phyloP scores from a whole-genome alignment of 73 alveolate genomes.

The Durusdinium trenchii region DNA sequence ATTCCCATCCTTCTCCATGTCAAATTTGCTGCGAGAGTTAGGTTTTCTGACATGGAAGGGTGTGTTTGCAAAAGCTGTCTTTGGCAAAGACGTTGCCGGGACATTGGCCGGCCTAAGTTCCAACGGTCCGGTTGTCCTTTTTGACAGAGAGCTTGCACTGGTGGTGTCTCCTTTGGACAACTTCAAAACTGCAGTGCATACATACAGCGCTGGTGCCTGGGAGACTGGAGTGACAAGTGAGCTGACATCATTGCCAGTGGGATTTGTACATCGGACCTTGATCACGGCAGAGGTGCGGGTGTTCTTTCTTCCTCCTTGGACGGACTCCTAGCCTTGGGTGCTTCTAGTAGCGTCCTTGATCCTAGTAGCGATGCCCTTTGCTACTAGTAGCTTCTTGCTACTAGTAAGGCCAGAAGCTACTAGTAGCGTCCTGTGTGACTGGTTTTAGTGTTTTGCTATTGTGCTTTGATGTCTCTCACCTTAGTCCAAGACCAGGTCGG shows the following conservation, averaged over 20 bases:
- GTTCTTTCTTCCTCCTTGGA: not conserved
- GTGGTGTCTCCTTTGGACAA: slow-evolving; percentile 72
- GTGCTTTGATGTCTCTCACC: too few species aligned
- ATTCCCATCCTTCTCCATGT: slow-evolving; percentile 4
- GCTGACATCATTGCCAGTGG: slow-evolving; percentile 3
- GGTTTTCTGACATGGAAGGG: slow-evolving; percentile 22
- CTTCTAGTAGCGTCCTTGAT: too few species aligned
- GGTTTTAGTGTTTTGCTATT: too few species aligned
- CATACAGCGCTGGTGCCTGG: not conserved
- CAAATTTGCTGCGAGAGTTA: not conserved
- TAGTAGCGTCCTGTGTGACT: too few species aligned
- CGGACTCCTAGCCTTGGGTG: not conserved
- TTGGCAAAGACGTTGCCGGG: slow-evolving; percentile 1
- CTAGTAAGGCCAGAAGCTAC: too few species aligned
- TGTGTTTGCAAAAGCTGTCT: not conserved
- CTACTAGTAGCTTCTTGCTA: too few species aligned
- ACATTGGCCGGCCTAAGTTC: slow-evolving; percentile 44
- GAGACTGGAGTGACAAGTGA: slow-evolving; percentile 78
- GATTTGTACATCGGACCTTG: slow-evolving; percentile 57
- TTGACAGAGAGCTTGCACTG: not conserved
- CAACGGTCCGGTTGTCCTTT: slow-evolving; percentile 54
- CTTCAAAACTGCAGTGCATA: slow-evolving; percentile 67
- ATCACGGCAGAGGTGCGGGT: not conserved
- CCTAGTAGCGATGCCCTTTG: too few species aligned
- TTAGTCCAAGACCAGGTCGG: too few species aligned